phyloP scores from a whole-genome alignment of 768 basidiomycete genomes.

The Kondoa subrosea region DNA sequence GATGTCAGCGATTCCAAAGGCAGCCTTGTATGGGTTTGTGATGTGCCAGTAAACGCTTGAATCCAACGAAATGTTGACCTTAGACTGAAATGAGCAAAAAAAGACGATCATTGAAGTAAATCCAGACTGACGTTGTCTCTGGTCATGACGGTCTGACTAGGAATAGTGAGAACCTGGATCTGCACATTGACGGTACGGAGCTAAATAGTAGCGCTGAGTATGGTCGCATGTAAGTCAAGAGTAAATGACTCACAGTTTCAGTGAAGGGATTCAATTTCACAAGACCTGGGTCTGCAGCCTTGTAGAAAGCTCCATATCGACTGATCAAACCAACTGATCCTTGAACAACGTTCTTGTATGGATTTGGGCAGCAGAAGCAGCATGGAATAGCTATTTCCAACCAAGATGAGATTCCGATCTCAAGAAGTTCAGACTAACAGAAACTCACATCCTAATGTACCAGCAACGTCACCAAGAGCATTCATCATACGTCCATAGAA shows the following conservation, averaged over 20 bases:
- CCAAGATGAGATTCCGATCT: constrained; percentile 34
- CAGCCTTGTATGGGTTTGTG: constrained; percentile 74
- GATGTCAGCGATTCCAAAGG: constrained; percentile 81
- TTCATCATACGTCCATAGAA: constrained; percentile 23
- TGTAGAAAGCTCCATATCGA: constrained; percentile 85
- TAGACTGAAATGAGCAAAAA: constrained; percentile 41
- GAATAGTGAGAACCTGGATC: constrained; percentile 80
- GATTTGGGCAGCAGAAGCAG: constrained; percentile 51
- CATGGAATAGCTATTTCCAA: constrained; percentile 44
- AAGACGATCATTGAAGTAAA: constrained; percentile 79
- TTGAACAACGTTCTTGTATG: constrained; percentile 51
- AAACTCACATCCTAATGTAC: constrained; percentile 14
- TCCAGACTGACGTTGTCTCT: constrained; percentile 92
- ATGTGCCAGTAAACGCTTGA: constrained; percentile 34
- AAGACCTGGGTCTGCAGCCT: constrained; percentile 39
- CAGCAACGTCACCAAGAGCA: constrained; percentile 17
- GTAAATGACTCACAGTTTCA: too few relatives aligned
- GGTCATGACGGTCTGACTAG: constrained; percentile 72
- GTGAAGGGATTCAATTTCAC: constrained; percentile 88
- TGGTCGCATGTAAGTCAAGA: too few relatives aligned
- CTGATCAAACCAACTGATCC: constrained; percentile 80
- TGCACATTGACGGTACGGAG: constrained; percentile 81
- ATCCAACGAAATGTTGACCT: constrained; percentile 12
- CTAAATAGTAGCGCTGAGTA: too few relatives aligned
- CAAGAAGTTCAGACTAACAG: constrained; percentile 49